Conservation (phyloP, 2,329 filamentous ascomycete genomes). For the Escovopsis sp. region DNA sequence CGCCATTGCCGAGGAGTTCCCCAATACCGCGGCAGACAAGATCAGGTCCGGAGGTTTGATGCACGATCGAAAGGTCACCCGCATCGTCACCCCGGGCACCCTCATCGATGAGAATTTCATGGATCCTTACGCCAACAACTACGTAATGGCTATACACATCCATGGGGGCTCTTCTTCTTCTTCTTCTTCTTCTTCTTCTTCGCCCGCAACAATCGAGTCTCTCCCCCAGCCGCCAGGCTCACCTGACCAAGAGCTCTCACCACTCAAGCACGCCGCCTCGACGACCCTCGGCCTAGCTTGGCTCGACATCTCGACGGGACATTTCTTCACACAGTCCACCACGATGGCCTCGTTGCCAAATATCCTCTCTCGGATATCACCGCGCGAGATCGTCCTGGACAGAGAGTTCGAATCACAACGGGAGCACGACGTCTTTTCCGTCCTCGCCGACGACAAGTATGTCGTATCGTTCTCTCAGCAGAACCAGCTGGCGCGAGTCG, state of each 20-base stretch:
- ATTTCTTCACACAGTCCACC: conserved; percentile 74
- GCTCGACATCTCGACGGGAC: conserved; percentile 88
- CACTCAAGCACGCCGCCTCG: not conserved
- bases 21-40: conserved; percentile 53
- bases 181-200: not conserved
- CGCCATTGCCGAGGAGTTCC: conserved; percentile 85
- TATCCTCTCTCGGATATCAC: conserved; percentile 65
- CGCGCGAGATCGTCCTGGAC: conserved; percentile 72
- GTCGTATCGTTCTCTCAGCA: conserved; percentile 56
- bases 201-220: too few species aligned
- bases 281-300: conserved; percentile 63
- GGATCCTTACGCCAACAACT: conserved; percentile 87
- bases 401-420: conserved; percentile 41
- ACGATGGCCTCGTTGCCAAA: conserved; percentile 60
- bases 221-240: not conserved
- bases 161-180: conserved; percentile 1
- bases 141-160: conserved; percentile 66
- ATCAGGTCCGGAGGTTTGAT: conserved; percentile 62
- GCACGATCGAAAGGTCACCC: conserved; percentile 71
- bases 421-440: conserved; percentile 44
- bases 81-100: conserved; percentile 86
- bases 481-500: conserved; percentile 30
- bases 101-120: conserved; percentile 97
- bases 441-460: conserved; percentile 62
- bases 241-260: not conserved